These are phyloP conservation scores for Sutorius eximius DNA, from an alignment of 1,284 basidiomycete species.

Conservation along the genomic window DNA sequence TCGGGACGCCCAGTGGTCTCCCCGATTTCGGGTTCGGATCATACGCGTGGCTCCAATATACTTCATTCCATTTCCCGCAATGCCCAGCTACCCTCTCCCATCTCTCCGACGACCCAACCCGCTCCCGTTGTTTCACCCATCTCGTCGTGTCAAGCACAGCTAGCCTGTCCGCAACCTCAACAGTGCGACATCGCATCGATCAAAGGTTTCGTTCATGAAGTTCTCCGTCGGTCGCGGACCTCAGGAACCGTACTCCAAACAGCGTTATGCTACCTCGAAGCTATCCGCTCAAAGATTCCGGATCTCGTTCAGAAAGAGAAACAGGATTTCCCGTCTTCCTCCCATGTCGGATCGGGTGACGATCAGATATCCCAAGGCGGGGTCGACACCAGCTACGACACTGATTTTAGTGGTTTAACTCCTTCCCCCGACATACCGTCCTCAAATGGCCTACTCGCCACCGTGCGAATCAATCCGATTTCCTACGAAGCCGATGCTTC, in stretches of 20 bases:
- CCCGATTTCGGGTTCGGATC: constrained; percentile 19
- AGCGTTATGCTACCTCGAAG: constrained; percentile 77
- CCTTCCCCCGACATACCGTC: constrained; percentile 6
- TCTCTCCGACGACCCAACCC: constrained; percentile 41
- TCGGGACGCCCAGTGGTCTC: constrained; percentile 38
- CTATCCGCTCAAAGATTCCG: constrained; percentile 64
- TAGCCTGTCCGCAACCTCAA: constrained; percentile 20
- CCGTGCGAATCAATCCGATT: constrained; percentile 37
- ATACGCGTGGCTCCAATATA: constrained; percentile 15
- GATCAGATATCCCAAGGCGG: constrained; percentile 49
- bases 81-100: constrained; percentile 50
- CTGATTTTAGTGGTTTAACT: constrained; percentile 6
- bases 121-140: constrained; percentile 34
- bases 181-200: constrained; percentile 52
- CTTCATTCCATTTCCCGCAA: constrained; percentile 31
- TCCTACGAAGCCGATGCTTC: constrained; percentile 5
- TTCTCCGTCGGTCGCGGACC: constrained; percentile 71
- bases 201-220: constrained; percentile 74
- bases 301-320: constrained; percentile 56
- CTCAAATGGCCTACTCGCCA: constrained; percentile 38
- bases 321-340: constrained; percentile 38
- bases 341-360: constrained; percentile 43
- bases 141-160: constrained; percentile 20
- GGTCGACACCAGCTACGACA: constrained; percentile 33
- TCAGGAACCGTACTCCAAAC: constrained; percentile 75